A percentile compares a stretch with the other conserved stretches of the same genome.
phyloP scores from a whole-genome alignment of 2,329 filamentous ascomycete genomes.

The Fusarium xyrophilum region DNA sequence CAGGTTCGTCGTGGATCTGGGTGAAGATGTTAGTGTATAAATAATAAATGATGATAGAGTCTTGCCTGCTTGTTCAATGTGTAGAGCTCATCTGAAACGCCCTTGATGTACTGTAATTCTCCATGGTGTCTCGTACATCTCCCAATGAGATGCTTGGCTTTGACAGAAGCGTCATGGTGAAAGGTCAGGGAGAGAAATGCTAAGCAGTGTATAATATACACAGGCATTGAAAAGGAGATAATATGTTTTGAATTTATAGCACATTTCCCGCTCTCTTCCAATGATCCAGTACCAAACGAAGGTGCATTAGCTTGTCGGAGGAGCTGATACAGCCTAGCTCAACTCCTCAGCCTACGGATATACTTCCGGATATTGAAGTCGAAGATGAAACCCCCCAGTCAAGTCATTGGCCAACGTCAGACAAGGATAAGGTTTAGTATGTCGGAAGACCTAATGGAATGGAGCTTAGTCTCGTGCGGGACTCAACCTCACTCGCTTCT shows the following conservation, averaged over 20 bases:
- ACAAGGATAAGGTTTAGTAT: background rate
- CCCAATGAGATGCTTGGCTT: background rate
- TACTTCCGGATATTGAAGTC: background rate
- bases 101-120: background rate
- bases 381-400: background rate
- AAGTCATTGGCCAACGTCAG: background rate
- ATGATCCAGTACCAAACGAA: background rate
- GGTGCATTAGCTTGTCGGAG: background rate
- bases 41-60: too few species aligned
- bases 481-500: background rate
- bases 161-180: background rate
- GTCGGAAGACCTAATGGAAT: background rate
- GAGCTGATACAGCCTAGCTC: background rate
- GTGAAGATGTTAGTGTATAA: background rate
- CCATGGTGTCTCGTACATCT: background rate
- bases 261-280: background rate
- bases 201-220: fast-evolving
- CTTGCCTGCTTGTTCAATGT: background rate
- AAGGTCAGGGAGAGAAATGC: too few species aligned
- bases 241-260: background rate
- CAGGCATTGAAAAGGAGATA: background rate
- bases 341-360: background rate
- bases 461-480: background rate
- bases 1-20: background rate
- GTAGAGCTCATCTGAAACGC: background rate